Evolutionary conservation across 805 yeast species (phyloP).

Genomic region (Monosporozyma aquatica): DNA sequence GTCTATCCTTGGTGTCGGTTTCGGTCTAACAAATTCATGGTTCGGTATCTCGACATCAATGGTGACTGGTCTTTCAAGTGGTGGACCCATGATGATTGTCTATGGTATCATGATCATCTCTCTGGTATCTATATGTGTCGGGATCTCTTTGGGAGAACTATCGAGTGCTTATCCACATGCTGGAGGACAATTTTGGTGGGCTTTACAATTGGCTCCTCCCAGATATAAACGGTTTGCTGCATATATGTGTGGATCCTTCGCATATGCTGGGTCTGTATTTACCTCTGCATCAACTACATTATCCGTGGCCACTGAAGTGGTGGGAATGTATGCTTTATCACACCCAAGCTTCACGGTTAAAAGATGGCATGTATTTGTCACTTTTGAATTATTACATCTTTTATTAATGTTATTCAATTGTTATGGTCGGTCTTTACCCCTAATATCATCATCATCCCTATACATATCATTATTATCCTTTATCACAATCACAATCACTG

Average conservation of each 20-base stretch:
- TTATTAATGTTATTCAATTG: constrained; percentile 44
- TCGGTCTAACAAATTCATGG: constrained; percentile 57
- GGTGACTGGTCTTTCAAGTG: constrained; percentile 47
- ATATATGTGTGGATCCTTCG: constrained; percentile 54
- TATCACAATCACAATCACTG: constrained; percentile 46
- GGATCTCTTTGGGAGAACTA: constrained; percentile 44
- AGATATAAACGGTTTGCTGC: constrained; percentile 37
- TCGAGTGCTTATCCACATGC: constrained; percentile 52
- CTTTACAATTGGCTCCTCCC: constrained; percentile 46
- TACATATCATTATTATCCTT: constrained; percentile 49
- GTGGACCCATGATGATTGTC: constrained; percentile 53
- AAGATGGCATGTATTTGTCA: constrained; percentile 51
- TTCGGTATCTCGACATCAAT: constrained; percentile 54
- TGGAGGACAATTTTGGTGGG: constrained; percentile 61
- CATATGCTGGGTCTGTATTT: constrained; percentile 56
- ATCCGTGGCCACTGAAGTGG: constrained; percentile 44
- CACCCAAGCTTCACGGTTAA: constrained; percentile 32
- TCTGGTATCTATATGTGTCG: constrained; percentile 39
- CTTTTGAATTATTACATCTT: constrained; percentile 41
- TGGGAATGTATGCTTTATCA: constrained; percentile 40
- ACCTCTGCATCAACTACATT: constrained; percentile 56
- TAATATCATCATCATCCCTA: constrained; percentile 42
- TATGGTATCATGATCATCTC: constrained; percentile 52
- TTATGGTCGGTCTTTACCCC: constrained; percentile 46
- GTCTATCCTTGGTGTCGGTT: constrained; percentile 52